Evolutionary conservation across 2,329 filamentous ascomycete genomes (phyloP).

Genomic region (Colletotrichum truncatum): DNA sequence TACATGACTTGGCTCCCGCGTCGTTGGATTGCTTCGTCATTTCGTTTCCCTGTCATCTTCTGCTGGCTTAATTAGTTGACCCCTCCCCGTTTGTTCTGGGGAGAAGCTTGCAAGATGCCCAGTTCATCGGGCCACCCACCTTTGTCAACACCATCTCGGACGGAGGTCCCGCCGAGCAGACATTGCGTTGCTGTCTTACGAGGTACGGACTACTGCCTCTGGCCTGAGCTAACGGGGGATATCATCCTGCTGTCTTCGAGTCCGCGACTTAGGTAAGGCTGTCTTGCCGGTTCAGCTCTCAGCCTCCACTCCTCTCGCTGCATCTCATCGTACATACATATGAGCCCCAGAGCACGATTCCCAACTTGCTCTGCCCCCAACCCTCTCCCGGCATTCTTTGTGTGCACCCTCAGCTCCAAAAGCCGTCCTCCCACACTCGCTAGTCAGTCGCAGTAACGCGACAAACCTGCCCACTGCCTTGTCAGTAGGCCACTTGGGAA

Average conservation of each 20-base stretch:
- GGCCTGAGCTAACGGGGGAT: slow-evolving; percentile 7
- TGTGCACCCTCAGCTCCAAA: background rate
- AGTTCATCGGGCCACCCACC: background rate
- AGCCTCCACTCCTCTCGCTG: slow-evolving; percentile 13
- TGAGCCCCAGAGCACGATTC: slow-evolving; percentile 20
- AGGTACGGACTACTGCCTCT: slow-evolving; percentile 5
- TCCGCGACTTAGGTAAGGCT: slow-evolving; percentile 19
- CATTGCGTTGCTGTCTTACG: slow-evolving; percentile 6
- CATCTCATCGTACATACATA: slow-evolving; percentile 25
- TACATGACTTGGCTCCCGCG: slow-evolving; percentile 22
- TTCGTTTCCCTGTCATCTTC: background rate
- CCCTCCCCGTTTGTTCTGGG: background rate
- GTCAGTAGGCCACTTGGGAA: slow-evolving; percentile 1
- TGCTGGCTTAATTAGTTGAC: background rate
- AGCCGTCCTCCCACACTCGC: slow-evolving; percentile 23
- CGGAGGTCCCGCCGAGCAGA: slow-evolving; percentile 1
- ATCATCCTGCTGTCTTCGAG: background rate
- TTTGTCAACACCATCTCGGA: slow-evolving; percentile 23
- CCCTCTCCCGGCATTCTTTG: slow-evolving; percentile 5
- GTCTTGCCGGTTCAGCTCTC: slow-evolving; percentile 17
- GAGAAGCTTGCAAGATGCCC: background rate
- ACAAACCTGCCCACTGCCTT: slow-evolving; percentile 10
- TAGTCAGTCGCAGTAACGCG: slow-evolving; percentile 4
- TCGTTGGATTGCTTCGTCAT: slow-evolving; percentile 13
- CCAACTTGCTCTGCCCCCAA: slow-evolving; percentile 15